Base-by-base conservation (phyloP, 2,329 filamentous ascomycete species). In the Ramularia endophylla region DNA sequence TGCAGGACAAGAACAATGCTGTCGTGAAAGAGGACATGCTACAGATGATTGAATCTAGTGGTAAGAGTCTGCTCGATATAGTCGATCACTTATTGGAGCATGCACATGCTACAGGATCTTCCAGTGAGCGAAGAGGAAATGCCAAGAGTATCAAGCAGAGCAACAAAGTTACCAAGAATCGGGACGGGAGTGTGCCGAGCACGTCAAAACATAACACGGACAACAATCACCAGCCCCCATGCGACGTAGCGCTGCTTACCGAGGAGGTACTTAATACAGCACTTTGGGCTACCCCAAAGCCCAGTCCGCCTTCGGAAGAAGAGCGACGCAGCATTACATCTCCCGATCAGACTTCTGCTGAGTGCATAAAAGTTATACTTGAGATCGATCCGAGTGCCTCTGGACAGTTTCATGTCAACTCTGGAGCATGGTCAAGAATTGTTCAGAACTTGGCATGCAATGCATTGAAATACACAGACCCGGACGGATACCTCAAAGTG, bases 11-110 rank as follows among this genome's bases (percentile, higher is more conserved):
- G 1, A 51, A 58, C 11, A 37, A 40, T 18, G 32, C 32, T 8
- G 17, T n/a, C 4, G 58, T 66, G 27, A 63, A 73, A 38, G 70
- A 68, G 3, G 68, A 64, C 34, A 63, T 74, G 42, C 58, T 71
- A 0, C 63, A 65, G 5, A 74, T 71, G 45, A 63, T 75, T 11
- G 68, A 71, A 12, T 68, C 63, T 0, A 76, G 72, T 27, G 72
- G 71, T 0, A 57, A 65, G 6, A 75, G 72, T 2, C 53, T 76
- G 4, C 51, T 76, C 11, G 51, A 74, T 20, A 74, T 72, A 41
- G 55, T 70, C 34, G 54, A 67, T 16, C 63, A 66, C 41, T 54
- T 70, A 4, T 55, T 71, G 9, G 68, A 71, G 28, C 47, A 52
- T 37, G 46, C 42, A 4, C 32, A 34, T 20, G 9, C 32, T 12